phyloP scores from a whole-genome alignment of 805 yeast genomes.

The Candida wancherniae region DNA sequence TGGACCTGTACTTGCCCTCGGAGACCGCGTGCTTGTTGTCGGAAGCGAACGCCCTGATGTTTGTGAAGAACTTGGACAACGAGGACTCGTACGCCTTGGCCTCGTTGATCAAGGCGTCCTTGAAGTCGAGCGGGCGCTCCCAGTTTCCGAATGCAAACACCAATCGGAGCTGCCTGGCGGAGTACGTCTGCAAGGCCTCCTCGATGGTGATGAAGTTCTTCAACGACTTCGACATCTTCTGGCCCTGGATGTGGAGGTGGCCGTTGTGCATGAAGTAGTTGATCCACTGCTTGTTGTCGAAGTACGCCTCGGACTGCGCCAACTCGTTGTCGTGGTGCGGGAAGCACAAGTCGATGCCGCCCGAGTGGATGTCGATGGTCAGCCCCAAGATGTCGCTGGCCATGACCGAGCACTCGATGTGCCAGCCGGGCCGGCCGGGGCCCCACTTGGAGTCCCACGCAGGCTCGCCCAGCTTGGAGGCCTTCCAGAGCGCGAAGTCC shows the following conservation, averaged over 20 bases:
- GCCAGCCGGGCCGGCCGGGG: slow-evolving; percentile 98
- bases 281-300: slow-evolving; percentile 89
- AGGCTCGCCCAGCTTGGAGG: slow-evolving; percentile 96
- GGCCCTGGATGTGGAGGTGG: slow-evolving; percentile 96
- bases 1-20: slow-evolving; percentile 42
- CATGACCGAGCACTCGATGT: slow-evolving; percentile 98
- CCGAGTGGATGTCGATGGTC: slow-evolving; percentile 89
- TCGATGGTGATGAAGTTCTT: slow-evolving; percentile 94
- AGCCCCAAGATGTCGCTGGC: slow-evolving; percentile 84
- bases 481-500: slow-evolving; percentile 96
- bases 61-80: slow-evolving; percentile 77
- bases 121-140: slow-evolving; percentile 91
- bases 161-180: slow-evolving; percentile 80
- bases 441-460: slow-evolving; percentile 97
- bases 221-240: slow-evolving; percentile 92
- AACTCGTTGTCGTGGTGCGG: slow-evolving; percentile 99
- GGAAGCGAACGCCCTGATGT: slow-evolving; percentile 71
- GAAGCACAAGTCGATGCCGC: slow-evolving; percentile 95
- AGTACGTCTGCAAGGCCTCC: slow-evolving; percentile 70
- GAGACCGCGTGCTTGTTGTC: slow-evolving; percentile 53
- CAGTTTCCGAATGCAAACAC: slow-evolving; percentile 89
- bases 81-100: slow-evolving; percentile 73
- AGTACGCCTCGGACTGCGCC: slow-evolving; percentile 95
- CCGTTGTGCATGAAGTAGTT: slow-evolving; percentile 96
- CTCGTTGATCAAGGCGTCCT: slow-evolving; percentile 71